Evolutionary conservation across 1,139 yeast genomes (phyloP).

Genomic region (Diutina rugosa): DNA sequence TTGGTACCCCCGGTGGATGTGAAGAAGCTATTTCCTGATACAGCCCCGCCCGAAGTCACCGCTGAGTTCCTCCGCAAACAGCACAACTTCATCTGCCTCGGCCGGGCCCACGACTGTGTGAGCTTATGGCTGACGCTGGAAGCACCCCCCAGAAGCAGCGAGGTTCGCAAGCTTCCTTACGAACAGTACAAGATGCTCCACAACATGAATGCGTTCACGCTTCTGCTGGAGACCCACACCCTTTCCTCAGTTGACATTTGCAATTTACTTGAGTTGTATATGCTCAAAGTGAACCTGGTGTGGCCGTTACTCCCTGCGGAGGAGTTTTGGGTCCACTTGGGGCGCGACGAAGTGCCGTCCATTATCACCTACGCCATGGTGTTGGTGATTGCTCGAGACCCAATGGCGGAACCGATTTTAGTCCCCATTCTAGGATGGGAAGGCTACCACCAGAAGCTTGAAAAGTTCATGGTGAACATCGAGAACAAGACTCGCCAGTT

Average conservation of each 20-base stretch:
- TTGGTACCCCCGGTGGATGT: too few relatives aligned
- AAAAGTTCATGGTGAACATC: conserved; percentile 14
- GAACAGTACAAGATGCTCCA: background rate
- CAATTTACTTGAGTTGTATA: conserved; percentile 16
- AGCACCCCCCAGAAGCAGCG: background rate
- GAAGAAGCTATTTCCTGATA: background rate
- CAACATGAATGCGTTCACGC: conserved; percentile 20
- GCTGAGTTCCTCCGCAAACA: background rate
- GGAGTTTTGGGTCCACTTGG: conserved; percentile 18
- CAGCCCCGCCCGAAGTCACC: background rate
- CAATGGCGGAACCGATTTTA: conserved; percentile 16
- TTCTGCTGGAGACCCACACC: conserved; percentile 13
- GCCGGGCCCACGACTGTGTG: background rate
- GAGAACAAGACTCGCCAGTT: conserved; percentile 25
- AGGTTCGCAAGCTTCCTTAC: background rate
- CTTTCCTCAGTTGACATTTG: conserved; percentile 12
- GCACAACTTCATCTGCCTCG: background rate
- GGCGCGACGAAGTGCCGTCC: conserved; percentile 11
- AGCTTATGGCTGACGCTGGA: background rate
- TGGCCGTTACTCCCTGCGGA: conserved; percentile 19
- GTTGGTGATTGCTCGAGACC: conserved; percentile 16
- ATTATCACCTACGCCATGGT: conserved; percentile 18
- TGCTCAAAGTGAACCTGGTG: conserved; percentile 19
- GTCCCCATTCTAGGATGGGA: conserved; percentile 9
- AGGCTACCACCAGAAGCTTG: conserved; percentile 8